These are phyloP conservation scores for Leccinum arenicola DNA, from an alignment of 768 basidiomycete species.

Conservation along the genomic window DNA sequence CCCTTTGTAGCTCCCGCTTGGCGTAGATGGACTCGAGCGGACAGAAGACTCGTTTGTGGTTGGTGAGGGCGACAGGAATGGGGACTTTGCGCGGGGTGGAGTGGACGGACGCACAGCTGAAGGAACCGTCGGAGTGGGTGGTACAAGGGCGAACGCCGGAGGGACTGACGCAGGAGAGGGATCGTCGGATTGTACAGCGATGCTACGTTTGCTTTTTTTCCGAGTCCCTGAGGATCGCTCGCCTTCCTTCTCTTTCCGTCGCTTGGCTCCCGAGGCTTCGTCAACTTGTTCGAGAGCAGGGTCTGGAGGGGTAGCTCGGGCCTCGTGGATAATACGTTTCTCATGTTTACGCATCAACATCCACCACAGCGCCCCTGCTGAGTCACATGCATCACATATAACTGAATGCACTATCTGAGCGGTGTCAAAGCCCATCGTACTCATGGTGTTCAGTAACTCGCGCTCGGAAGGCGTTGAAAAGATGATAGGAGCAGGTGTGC, in stretches of 20 bases:
- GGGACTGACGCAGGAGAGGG: slow-evolving; percentile 30
- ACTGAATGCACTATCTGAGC: slow-evolving; percentile 96
- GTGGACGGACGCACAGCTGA: slow-evolving; percentile 39
- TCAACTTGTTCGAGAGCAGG: slow-evolving; percentile 15
- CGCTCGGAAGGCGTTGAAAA: slow-evolving; percentile 85
- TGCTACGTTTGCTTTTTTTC: slow-evolving; percentile 21
- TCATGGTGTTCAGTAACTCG: slow-evolving; percentile 71
- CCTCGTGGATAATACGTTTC: slow-evolving; percentile 49
- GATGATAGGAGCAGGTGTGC: slow-evolving; percentile 69
- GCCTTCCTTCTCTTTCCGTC: slow-evolving; percentile 32
- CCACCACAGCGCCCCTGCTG: slow-evolving; percentile 94
- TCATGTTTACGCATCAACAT: slow-evolving; percentile 83
- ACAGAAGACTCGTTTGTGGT: slow-evolving; percentile 46
- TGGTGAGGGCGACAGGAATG: slow-evolving; percentile 56
- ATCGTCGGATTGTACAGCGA: slow-evolving; percentile 50
- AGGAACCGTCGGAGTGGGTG: slow-evolving; percentile 67
- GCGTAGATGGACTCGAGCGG: slow-evolving; percentile 68
- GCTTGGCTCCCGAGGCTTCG: slow-evolving; percentile 23
- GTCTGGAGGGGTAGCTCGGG: slow-evolving; percentile 16
- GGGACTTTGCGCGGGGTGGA: slow-evolving; percentile 51
- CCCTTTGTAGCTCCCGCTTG: slow-evolving; percentile 54
- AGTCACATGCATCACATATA: slow-evolving; percentile 87
- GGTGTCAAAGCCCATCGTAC: slow-evolving; percentile 82
- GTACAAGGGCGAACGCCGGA: slow-evolving; percentile 71
- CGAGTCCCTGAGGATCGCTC: slow-evolving; percentile 21